Conservation (phyloP, 495 filamentous ascomycete species). For the Cercophora samala region DNA sequence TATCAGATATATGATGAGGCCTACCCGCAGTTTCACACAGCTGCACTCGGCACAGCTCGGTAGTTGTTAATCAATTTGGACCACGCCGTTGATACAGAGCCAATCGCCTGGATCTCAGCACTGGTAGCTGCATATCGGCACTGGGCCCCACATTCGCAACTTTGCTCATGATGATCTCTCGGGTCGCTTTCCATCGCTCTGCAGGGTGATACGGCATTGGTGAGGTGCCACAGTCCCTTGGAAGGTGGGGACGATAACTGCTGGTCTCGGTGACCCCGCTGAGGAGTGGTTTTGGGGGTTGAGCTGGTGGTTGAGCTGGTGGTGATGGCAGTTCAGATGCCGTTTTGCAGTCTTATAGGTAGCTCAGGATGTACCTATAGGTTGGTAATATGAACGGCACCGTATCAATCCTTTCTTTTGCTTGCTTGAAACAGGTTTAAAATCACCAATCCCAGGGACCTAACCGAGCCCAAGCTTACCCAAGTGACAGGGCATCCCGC, state of each 20-base stretch:
- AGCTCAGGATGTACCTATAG: background rate
- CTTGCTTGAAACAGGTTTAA: background rate
- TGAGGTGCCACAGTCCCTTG: background rate
- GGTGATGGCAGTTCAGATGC: background rate
- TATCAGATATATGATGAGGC: background rate
- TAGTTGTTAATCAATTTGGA: background rate
- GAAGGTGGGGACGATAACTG: background rate
- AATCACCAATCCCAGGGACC: background rate
- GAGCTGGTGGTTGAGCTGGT: background rate
- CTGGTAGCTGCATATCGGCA: background rate
- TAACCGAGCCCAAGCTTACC: background rate
- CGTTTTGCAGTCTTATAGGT: background rate
- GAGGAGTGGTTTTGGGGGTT: background rate
- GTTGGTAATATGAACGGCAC: background rate
- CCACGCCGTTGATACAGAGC: background rate
- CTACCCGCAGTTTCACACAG: background rate
- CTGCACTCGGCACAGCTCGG: background rate
- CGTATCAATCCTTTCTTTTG: background rate
- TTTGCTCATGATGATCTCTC: background rate
- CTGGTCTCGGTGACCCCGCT: background rate
- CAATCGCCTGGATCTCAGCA: background rate
- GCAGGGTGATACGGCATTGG: background rate
- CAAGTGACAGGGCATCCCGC: background rate
- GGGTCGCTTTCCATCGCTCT: background rate
- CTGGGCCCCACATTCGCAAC: background rate